These are phyloP conservation scores for Ogataea glucozyma DNA, from an alignment of 805 yeast species.

Conservation along the genomic window DNA sequence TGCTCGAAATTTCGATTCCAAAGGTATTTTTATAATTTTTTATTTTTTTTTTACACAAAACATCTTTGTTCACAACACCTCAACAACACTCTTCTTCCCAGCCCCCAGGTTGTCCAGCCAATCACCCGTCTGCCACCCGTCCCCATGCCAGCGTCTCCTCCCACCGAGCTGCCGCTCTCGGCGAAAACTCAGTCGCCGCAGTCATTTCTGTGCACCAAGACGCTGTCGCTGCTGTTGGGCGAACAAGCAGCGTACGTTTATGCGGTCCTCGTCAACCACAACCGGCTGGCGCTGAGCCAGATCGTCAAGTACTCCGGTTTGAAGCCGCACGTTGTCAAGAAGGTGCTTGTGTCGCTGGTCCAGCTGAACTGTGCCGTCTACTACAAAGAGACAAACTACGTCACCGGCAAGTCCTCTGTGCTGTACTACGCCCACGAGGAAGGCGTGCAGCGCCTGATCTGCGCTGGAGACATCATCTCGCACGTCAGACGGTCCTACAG, in stretches of 20 bases:
- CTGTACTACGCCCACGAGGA: constrained; percentile 62
- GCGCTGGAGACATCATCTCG: constrained; percentile 74
- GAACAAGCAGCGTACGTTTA: constrained; percentile 68
- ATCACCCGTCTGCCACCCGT: background rate
- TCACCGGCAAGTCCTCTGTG: constrained; percentile 20
- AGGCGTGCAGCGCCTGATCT: constrained; percentile 64
- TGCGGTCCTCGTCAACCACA: constrained; percentile 62
- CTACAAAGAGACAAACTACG: constrained; percentile 48
- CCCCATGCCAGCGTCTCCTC: constrained; percentile 12
- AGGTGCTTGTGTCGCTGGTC: constrained; percentile 70
- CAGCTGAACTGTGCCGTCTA: constrained; percentile 76
- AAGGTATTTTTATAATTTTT: no score
- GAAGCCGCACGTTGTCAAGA: constrained; percentile 53
- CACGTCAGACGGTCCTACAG: constrained; percentile 49
- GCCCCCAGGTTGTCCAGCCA: background rate
- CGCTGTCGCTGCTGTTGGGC: constrained; percentile 62
- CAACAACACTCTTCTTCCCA: background rate
- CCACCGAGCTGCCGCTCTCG: constrained; percentile 31
- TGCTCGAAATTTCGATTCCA: no score
- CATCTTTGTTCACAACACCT: no score
- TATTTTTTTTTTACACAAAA: no score
- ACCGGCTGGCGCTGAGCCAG: constrained; percentile 61
- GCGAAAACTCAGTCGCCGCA: constrained; percentile 60
- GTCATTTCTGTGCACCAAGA: constrained; percentile 55
- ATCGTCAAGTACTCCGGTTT: constrained; percentile 48